Percentiles rank a stretch among this genome's conserved stretches.
phyloP scores from a whole-genome alignment of 108 stramenopile genomes.

The Aureococcus anophagefferens region DNA sequence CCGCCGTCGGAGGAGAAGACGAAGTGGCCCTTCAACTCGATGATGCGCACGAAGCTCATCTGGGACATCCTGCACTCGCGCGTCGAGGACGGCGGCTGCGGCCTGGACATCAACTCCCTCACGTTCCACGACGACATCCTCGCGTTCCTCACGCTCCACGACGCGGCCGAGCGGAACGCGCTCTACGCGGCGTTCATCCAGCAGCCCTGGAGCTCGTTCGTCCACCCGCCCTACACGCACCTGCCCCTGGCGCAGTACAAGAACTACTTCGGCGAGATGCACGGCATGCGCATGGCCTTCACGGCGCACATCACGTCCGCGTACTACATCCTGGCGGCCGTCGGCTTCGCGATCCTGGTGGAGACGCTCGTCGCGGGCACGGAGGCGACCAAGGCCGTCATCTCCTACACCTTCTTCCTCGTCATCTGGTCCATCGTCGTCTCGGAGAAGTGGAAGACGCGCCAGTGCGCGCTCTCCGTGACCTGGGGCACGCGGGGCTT shows the following conservation, averaged over 20 bases:
- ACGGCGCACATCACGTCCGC: conserved; percentile 39
- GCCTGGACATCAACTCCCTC: neutral
- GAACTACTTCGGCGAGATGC: conserved; percentile 43
- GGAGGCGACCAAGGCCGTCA: neutral
- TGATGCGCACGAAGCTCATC: neutral
- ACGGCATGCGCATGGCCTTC: conserved; percentile 48
- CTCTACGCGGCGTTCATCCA: neutral
- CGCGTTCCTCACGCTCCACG: neutral
- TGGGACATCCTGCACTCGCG: neutral
- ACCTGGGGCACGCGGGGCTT: conserved; percentile 28
- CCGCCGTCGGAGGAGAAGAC: neutral
- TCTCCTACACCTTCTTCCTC: conserved; percentile 21
- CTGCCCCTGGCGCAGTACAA: conserved; percentile 36
- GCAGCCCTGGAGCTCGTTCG: no score
- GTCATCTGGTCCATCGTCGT: conserved; percentile 33
- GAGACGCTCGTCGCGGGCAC: neutral
- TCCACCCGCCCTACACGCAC: no score
- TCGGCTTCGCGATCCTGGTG: conserved; percentile 7
- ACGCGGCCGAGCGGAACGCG: neutral
- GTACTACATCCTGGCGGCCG: neutral
- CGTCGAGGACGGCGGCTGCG: neutral
- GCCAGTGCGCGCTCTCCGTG: conserved; percentile 8
- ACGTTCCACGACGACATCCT: neutral
- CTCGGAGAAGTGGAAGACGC: conserved; percentile 32
- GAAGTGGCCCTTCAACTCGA: neutral